Percentiles rank a stretch among this genome's conserved stretches.
Conservation (phyloP, 148 eudicot species). For the Agrostemma githago region DNA sequence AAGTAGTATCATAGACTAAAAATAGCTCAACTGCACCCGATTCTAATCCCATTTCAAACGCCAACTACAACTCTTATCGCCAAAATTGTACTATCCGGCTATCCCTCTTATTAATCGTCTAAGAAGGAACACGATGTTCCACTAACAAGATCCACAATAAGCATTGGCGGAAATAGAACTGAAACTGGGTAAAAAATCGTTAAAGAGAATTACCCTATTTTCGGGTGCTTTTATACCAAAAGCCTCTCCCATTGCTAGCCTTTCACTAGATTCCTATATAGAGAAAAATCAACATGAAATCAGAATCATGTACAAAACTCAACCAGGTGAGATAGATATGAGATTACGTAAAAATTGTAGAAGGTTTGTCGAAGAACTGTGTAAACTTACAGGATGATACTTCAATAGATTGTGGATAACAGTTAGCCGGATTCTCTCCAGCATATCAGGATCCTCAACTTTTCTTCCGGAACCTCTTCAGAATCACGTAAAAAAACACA, state of each 20-base stretch:
- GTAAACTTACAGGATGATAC: conserved; percentile 80
- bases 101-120: not conserved
- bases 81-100: too few relatives aligned
- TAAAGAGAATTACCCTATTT: conserved; percentile 48
- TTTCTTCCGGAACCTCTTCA: conserved; percentile 67
- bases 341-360: not conserved
- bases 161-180: not conserved
- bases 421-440: conserved; percentile 84
- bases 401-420: conserved; percentile 82
- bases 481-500: conserved; percentile 12
- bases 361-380: not conserved
- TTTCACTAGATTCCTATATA: conserved; percentile 79
- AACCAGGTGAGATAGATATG: not conserved
- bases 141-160: not conserved
- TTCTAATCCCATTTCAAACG: not conserved
- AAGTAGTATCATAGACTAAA: not conserved
- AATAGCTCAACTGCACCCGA: not conserved
- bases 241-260: conserved; percentile 95
- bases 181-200: not conserved
- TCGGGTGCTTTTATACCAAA: conserved; percentile 86
- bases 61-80: too few relatives aligned
- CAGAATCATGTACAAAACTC: not conserved
- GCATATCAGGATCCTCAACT: conserved; percentile 94
- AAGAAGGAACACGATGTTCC: not conserved
- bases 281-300: not conserved